Conservation (phyloP, 2,329 filamentous ascomycete species). For the Cryphonectria japonica region DNA sequence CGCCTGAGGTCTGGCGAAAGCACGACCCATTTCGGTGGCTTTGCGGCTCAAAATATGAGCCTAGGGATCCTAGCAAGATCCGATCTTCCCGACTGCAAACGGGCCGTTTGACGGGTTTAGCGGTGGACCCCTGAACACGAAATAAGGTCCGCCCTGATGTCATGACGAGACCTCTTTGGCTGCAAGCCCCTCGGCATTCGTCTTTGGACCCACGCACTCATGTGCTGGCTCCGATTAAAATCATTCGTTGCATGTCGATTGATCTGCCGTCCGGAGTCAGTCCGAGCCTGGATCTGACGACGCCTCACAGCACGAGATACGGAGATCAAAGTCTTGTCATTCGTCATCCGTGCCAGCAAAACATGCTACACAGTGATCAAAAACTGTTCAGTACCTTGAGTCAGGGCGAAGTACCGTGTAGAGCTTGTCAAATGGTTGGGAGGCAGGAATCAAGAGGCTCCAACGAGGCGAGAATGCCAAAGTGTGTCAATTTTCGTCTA, state of each 20-base stretch:
- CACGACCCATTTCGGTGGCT: slow-evolving; percentile 28
- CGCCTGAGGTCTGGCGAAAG: slow-evolving; percentile 20
- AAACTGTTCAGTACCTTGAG: slow-evolving; percentile 7
- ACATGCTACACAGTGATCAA: neutral
- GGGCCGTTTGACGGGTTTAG: slow-evolving; percentile 29
- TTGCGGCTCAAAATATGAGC: slow-evolving; percentile 29
- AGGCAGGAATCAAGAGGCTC: neutral
- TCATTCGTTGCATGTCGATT: slow-evolving; percentile 23
- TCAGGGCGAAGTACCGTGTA: slow-evolving; percentile 8
- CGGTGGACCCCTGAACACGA: slow-evolving; percentile 16
- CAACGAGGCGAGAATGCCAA: neutral
- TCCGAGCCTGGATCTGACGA: slow-evolving; percentile 27
- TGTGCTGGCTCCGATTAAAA: slow-evolving; percentile 21
- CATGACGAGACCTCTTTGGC: slow-evolving; percentile 22
- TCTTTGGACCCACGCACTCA: slow-evolving; percentile 18
- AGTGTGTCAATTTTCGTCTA: slow-evolving; percentile 5
- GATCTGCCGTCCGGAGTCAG: slow-evolving; percentile 16
- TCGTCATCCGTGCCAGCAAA: slow-evolving; percentile 14
- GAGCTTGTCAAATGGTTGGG: neutral
- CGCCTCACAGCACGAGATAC: slow-evolving; percentile 1
- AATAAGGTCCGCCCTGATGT: slow-evolving; percentile 25
- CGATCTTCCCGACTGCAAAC: slow-evolving; percentile 27
- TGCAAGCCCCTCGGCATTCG: slow-evolving; percentile 24
- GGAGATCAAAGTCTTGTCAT: slow-evolving; percentile 9
- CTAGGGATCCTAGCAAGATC: slow-evolving; percentile 18